Percentiles rank a stretch among this genome's conserved stretches.
These are phyloP conservation scores for Emergomyces orientalis DNA, from an alignment of 2,329 filamentous ascomycete genomes.

Conservation along the genomic window DNA sequence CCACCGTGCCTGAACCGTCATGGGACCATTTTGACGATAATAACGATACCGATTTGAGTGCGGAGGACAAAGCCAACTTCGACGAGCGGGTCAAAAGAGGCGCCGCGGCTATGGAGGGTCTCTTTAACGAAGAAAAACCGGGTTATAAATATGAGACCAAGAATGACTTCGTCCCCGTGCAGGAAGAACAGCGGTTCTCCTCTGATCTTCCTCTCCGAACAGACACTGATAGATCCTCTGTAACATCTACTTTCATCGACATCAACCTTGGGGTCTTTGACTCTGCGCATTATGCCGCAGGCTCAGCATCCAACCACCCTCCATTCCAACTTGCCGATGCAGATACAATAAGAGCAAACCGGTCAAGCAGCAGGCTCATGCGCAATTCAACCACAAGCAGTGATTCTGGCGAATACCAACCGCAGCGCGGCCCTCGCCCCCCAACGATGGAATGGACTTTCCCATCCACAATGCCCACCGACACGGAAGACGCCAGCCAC, in stretches of 20 bases:
- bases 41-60: slow-evolving; percentile 29
- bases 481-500: slow-evolving; percentile 11
- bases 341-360: slow-evolving; percentile 49
- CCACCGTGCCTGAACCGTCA: slow-evolving; percentile 15
- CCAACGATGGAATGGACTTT: slow-evolving; percentile 43
- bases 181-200: slow-evolving; percentile 34
- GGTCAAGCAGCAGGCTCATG: slow-evolving; percentile 40
- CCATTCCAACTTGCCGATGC: slow-evolving; percentile 44
- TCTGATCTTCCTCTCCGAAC: slow-evolving; percentile 48
- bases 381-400: slow-evolving; percentile 27
- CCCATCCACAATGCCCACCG: slow-evolving; percentile 26
- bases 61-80: slow-evolving; percentile 43
- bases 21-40: slow-evolving; percentile 25
- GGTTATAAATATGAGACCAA: slow-evolving; percentile 52
- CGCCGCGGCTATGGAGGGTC: slow-evolving; percentile 46
- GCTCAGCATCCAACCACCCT: slow-evolving; percentile 41
- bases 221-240: slow-evolving; percentile 39
- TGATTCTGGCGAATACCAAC: slow-evolving; percentile 23
- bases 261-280: slow-evolving; percentile 49
- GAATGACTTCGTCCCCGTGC: slow-evolving; percentile 40
- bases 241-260: slow-evolving; percentile 42
- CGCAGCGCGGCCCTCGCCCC: slow-evolving; percentile 31
- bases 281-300: slow-evolving; percentile 43
- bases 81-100: slow-evolving; percentile 51
- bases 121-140: slow-evolving; percentile 48